Percentiles rank a stretch among this genome's conserved stretches.
phyloP scores from a whole-genome alignment of 257 asterid genomes.

The Solanum pimpinellifolium region DNA sequence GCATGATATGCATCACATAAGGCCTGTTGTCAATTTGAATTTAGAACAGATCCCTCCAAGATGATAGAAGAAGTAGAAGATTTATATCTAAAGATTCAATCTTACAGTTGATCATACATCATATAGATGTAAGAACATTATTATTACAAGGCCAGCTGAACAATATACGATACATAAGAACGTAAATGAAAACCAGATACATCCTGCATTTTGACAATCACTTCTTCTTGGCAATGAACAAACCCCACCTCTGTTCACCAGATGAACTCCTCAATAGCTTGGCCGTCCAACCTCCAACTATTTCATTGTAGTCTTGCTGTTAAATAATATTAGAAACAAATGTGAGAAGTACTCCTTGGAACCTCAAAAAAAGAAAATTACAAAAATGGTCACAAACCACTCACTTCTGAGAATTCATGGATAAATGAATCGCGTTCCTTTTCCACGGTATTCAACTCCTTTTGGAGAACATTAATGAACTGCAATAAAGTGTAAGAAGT shows the following conservation, averaged over 20 bases:
- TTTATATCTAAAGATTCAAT: not conserved
- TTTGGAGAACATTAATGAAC: constrained; percentile 75
- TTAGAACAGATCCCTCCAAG: not conserved
- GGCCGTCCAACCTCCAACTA: constrained; percentile 83
- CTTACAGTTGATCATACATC: not conserved
- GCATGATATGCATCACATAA: not conserved
- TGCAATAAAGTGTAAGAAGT: constrained; percentile 11
- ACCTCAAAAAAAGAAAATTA: not conserved
- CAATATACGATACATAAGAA: not conserved
- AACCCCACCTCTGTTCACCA: constrained; percentile 98
- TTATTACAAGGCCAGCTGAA: not conserved
- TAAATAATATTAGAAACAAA: not conserved
- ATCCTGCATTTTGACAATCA: not conserved
- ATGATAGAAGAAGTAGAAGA: not conserved
- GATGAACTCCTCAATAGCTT: constrained; percentile 63
- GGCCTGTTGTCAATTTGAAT: not conserved
- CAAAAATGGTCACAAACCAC: not conserved
- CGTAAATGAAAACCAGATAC: not conserved
- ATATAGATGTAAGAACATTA: not conserved
- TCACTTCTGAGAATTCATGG: constrained; percentile 71
- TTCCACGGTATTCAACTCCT: constrained; percentile 60
- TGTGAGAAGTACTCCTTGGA: not conserved
- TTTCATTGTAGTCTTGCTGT: constrained; percentile 50
- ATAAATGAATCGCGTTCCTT: constrained; percentile 69
- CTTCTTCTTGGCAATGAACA: constrained; percentile 66